Evolutionary conservation across 306 rosid genomes (phyloP).

Genomic region (Carpinus viminea): DNA sequence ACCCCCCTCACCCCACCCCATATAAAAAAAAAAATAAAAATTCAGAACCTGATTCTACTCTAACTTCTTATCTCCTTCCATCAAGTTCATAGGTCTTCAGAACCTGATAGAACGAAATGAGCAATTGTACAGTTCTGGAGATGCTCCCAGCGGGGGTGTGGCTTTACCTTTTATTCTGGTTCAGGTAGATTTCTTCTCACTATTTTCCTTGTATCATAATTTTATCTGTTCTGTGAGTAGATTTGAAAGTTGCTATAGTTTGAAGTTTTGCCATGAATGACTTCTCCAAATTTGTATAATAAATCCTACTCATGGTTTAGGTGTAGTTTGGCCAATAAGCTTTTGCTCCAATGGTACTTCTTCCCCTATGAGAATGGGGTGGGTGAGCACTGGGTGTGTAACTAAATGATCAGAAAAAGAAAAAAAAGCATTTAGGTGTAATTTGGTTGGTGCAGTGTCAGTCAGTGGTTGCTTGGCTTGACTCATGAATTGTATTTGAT

Average conservation of each 20-base stretch:
- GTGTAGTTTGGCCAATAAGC: background rate
- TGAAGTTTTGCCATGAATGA: background rate
- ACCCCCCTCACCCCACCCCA: too few species aligned
- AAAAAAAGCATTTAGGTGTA: background rate
- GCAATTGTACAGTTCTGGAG: constrained; percentile 77
- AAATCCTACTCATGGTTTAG: background rate
- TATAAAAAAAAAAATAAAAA: background rate
- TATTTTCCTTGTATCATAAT: constrained; percentile 15
- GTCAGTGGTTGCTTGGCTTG: background rate
- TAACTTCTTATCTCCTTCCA: constrained; percentile 38
- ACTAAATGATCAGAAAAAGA: background rate
- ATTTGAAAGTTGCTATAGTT: background rate
- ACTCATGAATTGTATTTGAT: background rate
- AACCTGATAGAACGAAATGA: constrained; percentile 86
- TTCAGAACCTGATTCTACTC: constrained; percentile 10
- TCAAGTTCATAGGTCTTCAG: constrained; percentile 86
- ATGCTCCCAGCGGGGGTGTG: constrained; percentile 93
- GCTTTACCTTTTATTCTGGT: constrained; percentile 94
- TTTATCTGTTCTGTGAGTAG: constrained; percentile 1
- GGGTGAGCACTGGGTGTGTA: background rate
- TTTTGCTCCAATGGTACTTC: background rate
- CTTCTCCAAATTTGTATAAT: background rate
- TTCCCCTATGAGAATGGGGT: background rate
- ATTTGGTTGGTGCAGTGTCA: background rate
- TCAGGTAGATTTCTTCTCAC: constrained; percentile 59